These are phyloP conservation scores for Carallia pectinifolia DNA, from an alignment of 345 rosid genomes.

Conservation along the genomic window DNA sequence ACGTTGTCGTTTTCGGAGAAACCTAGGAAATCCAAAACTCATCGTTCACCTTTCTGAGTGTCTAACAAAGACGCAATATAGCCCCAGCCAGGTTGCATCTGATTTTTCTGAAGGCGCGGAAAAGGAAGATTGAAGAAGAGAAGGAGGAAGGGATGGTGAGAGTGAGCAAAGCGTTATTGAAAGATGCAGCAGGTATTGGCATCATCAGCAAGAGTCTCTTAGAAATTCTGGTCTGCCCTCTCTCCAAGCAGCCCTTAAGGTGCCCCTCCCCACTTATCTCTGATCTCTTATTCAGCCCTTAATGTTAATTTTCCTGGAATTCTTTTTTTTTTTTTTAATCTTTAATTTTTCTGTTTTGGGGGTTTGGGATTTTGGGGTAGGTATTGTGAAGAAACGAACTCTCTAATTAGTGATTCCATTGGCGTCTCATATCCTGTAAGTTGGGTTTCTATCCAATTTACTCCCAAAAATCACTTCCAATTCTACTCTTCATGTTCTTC, in stretches of 20 bases:
- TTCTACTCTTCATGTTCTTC: neutral
- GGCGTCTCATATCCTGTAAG: conserved; percentile 83
- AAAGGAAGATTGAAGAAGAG: neutral
- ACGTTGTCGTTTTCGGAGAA: neutral
- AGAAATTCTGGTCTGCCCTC: conserved; percentile 78
- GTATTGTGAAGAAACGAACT: conserved; percentile 54
- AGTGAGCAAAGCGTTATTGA: conserved; percentile 26
- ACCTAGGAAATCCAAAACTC: too few relatives aligned
- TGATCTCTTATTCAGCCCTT: neutral
- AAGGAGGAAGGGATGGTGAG: conserved; percentile 1
- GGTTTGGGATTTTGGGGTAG: conserved; percentile 24
- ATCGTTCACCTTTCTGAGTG: too few relatives aligned
- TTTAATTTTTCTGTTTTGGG: too few relatives aligned
- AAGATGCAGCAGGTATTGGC: conserved; percentile 35
- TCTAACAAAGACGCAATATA: too few relatives aligned
- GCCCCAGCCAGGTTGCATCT: too few relatives aligned
- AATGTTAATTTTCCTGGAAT: too few relatives aligned
- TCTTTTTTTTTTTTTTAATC: neutral
- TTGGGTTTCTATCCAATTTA: neutral
- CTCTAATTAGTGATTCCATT: conserved; percentile 69
- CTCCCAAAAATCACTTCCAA: neutral
- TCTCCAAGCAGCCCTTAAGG: conserved; percentile 83
- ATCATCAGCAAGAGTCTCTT: conserved; percentile 44
- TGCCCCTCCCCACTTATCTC: conserved; percentile 10
- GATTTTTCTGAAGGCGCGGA: too few relatives aligned